Evolutionary conservation across 2,329 filamentous ascomycete species (phyloP).

Genomic region (Stagonosporopsis rhizophila): DNA sequence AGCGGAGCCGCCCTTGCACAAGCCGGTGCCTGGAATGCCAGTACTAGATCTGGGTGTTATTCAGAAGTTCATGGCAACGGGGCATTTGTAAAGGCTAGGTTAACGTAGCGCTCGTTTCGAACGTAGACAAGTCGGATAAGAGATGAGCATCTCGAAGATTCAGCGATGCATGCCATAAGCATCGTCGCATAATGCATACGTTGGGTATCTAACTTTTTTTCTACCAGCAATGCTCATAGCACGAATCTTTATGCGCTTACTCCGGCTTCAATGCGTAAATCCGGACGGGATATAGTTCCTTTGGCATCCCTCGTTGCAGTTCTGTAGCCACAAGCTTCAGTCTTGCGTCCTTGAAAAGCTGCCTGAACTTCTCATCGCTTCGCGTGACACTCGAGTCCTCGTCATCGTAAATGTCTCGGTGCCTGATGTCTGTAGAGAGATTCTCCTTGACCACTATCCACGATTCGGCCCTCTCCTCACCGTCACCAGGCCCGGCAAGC

Average conservation of each 20-base stretch:
- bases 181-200: constrained; percentile 4
- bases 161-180: neutral
- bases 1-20: constrained; percentile 10
- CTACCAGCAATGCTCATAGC: neutral
- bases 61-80: constrained; percentile 35
- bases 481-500: constrained; percentile 47
- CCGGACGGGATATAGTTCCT: constrained; percentile 73
- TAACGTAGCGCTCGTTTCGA: neutral
- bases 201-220: constrained; percentile 19
- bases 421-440: constrained; percentile 60
- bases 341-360: constrained; percentile 73
- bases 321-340: constrained; percentile 61
- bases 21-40: constrained; percentile 26
- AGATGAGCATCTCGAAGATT: neutral
- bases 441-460: constrained; percentile 85
- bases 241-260: constrained; percentile 16
- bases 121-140: neutral
- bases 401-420: constrained; percentile 75
- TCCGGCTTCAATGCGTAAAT: constrained; percentile 77
- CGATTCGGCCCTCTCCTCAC: constrained; percentile 49
- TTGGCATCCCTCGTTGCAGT: constrained; percentile 67
- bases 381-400: constrained; percentile 80
- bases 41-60: constrained; percentile 32
- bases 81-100: constrained; percentile 15
- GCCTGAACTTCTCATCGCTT: constrained; percentile 73